These are phyloP conservation scores for Sindora glabra DNA, from an alignment of 306 rosid genomes.

Conservation along the genomic window DNA sequence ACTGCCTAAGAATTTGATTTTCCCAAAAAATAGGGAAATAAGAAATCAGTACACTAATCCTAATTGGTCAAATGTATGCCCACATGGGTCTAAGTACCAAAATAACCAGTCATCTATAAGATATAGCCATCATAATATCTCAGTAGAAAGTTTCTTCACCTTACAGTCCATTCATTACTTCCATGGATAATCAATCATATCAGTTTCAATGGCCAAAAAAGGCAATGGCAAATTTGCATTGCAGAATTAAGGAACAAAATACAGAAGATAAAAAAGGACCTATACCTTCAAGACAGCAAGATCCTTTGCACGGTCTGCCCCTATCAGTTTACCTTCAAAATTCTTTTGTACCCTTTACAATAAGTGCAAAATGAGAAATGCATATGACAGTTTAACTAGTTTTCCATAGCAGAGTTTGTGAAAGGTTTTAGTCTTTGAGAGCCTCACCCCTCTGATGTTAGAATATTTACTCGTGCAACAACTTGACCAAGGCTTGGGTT, in stretches of 20 bases:
- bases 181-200: conserved; percentile 1
- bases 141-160: background rate
- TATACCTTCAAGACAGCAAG: conserved; percentile 83
- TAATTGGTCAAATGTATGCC: background rate
- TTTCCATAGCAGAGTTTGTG: background rate
- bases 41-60: background rate
- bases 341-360: conserved; percentile 65
- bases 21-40: background rate
- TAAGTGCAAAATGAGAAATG: conserved; percentile 11
- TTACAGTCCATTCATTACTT: background rate
- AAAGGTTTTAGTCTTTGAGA: conserved; percentile 3
- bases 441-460: conserved; percentile 83
- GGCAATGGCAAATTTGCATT: too few species aligned
- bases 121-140: background rate
- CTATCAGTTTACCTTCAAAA: conserved; percentile 86
- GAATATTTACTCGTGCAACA: conserved; percentile 86
- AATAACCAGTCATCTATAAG: background rate
- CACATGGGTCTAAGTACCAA: background rate
- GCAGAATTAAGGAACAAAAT: conserved; percentile 2
- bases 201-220: conserved; percentile 4
- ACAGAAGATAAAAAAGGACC: background rate
- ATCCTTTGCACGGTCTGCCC: conserved; percentile 97
- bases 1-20: background rate
- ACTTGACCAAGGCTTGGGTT: conserved; percentile 75
- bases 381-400: background rate